Conservation (phyloP, 352 stramenopile genomes). For the Porosira glacialis region DNA sequence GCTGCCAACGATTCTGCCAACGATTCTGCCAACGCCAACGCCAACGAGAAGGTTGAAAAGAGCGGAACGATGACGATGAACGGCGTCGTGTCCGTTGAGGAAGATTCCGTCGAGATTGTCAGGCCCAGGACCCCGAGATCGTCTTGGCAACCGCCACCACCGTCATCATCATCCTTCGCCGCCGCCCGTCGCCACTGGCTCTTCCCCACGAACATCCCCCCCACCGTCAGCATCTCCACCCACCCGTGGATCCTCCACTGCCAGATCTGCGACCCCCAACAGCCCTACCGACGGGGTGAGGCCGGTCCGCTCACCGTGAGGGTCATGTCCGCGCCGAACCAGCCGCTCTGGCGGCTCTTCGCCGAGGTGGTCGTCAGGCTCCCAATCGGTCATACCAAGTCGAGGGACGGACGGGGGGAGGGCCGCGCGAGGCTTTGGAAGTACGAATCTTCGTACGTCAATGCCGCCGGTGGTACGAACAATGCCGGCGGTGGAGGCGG, state of each 20-base stretch:
- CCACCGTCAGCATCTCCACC: conserved; percentile 57
- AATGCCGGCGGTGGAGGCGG: too few species aligned
- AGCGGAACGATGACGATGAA: too few species aligned
- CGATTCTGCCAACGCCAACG: conserved; percentile 11
- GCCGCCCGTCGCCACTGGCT: neutral
- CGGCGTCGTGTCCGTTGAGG: conserved; percentile 16
- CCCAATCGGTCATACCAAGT: conserved; percentile 64
- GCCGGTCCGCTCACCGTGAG: conserved; percentile 72
- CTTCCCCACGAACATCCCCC: conserved; percentile 51
- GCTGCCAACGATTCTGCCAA: conserved; percentile 10
- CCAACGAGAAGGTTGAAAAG: conserved; percentile 7
- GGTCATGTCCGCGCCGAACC: conserved; percentile 71
- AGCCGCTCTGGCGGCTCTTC: conserved; percentile 78
- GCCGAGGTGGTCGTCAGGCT: conserved; percentile 68
- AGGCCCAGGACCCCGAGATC: too few species aligned
- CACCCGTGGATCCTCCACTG: conserved; percentile 79
- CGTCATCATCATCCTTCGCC: neutral
- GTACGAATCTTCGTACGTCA: too few species aligned
- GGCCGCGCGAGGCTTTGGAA: conserved; percentile 72
- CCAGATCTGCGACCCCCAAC: conserved; percentile 73
- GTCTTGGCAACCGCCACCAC: neutral
- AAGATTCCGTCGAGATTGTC: conserved; percentile 40
- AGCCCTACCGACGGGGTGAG: conserved; percentile 76
- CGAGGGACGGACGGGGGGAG: conserved; percentile 50
- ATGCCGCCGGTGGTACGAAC: conserved; percentile 21